A percentile compares a stretch with the other conserved stretches of the same genome.
phyloP scores from a whole-genome alignment of 169 alveolate genomes.

The Eimeria maxima region DNA sequence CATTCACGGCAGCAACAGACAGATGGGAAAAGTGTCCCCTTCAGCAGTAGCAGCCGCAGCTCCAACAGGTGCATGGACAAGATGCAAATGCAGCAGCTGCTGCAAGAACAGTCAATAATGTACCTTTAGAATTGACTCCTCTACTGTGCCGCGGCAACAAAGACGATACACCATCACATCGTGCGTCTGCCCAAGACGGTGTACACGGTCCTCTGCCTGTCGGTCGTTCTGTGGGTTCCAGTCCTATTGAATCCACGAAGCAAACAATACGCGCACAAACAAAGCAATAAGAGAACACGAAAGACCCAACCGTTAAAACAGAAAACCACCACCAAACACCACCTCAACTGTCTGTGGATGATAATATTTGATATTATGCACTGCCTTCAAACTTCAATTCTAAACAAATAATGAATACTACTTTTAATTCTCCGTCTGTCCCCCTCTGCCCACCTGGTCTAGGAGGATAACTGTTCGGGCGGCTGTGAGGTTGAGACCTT shows the following conservation, averaged over 20 bases:
- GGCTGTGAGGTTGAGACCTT: conserved; percentile 98
- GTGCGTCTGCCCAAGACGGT: conserved; percentile 96
- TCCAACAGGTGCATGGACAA: too few relatives aligned
- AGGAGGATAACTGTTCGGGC: conserved; percentile 99
- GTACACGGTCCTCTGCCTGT: conserved; percentile 97
- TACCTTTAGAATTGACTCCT: conserved; percentile 92
- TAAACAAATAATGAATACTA: too few relatives aligned
- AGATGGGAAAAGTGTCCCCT: too few relatives aligned
- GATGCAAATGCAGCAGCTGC: too few relatives aligned
- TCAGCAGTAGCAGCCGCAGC: too few relatives aligned
- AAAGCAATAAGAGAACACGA: neutral
- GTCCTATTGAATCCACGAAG: conserved; percentile 87
- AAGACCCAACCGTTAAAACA: neutral
- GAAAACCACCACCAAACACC: too few relatives aligned
- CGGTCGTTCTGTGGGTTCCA: conserved; percentile 97
- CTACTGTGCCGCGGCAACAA: conserved; percentile 94
- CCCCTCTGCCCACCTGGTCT: conserved; percentile 89
- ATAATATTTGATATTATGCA: too few relatives aligned
- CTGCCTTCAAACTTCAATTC: too few relatives aligned
- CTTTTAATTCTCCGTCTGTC: too few relatives aligned
- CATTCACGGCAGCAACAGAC: neutral
- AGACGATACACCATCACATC: conserved; percentile 95
- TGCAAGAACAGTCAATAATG: too few relatives aligned
- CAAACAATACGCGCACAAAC: neutral
- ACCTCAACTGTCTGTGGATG: too few relatives aligned